Base-by-base conservation (phyloP, 768 basidiomycete species). In the Polyporus arcularius region DNA sequence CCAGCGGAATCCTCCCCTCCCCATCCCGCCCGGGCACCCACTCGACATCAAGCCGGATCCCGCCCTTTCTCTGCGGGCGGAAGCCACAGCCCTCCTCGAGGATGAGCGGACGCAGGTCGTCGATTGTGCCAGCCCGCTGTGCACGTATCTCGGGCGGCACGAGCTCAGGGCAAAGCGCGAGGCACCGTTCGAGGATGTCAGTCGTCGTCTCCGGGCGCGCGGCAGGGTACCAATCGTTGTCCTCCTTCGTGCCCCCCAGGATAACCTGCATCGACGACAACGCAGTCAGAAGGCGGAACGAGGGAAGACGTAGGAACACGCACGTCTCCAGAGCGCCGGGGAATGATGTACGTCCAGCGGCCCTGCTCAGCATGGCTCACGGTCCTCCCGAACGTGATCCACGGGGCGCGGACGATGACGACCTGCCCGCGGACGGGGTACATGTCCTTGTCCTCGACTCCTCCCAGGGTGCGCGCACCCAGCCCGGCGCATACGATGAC, bases 401-500 rank as follows among this genome's bases (percentile, higher is more conserved):
- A 82, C n/a, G 82, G 80, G 11, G 82, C 80, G 15, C 71, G 69
- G 4, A 83, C 58, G 52, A 79, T 55, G 14, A 79, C 73, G 5
- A 78, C 78, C 65, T 82, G 81, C 15, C 81, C 82, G 47, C 82
- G 73, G 40, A 79, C 70, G 1, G 82, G 81, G 63, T 79, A 79
- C 38, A 82, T 70, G 39, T 76, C 74, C 62, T 74, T 73, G 62
- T 84, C 82, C 60, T 82, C 80, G 21, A 85, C 77, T 6, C 82
- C 81, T 10, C 83, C 83, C 1, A 85, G 74, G 8, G 73, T 72
- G 0, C 80, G 74, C 15, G 84, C 81, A 3, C 84, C 84, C 21
- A 95, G 72, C 0, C 92, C 92, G 0, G 84, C 79, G 65, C 90
- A 93, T 10, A 88, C 82, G 5, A 94, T 71, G 1, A 94, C 68